phyloP scores from a whole-genome alignment of 2,329 filamentous ascomycete genomes.

The Fusarium humuli region DNA sequence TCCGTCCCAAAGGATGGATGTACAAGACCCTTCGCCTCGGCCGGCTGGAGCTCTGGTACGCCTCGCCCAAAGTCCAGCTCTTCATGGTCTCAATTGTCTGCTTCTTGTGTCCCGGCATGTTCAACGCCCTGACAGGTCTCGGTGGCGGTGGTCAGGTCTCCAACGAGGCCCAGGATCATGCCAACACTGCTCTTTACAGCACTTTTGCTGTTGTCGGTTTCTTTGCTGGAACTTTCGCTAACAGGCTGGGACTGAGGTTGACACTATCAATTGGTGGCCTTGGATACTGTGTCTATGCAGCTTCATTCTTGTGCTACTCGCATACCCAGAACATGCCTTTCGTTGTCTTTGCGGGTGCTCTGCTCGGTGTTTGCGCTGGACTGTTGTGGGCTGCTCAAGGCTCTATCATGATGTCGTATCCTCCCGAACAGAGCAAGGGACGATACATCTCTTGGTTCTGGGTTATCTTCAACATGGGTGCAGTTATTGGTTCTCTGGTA shows the following conservation, averaged over 20 bases:
- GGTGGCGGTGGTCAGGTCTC: slow-evolving; percentile 70
- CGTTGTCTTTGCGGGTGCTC: slow-evolving; percentile 79
- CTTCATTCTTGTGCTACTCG: slow-evolving; percentile 76
- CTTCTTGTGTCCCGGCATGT: slow-evolving; percentile 79
- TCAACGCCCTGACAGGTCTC: slow-evolving; percentile 74
- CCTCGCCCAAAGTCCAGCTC: slow-evolving; percentile 78
- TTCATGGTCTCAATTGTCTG: slow-evolving; percentile 69
- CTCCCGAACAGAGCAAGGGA: slow-evolving; percentile 82
- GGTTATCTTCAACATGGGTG: slow-evolving; percentile 94
- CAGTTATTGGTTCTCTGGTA: slow-evolving; percentile 81
- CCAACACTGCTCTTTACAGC: slow-evolving; percentile 77
- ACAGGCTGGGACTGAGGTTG: slow-evolving; percentile 76
- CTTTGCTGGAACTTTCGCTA: slow-evolving; percentile 81
- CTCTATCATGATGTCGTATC: slow-evolving; percentile 91
- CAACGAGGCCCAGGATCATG: slow-evolving; percentile 67
- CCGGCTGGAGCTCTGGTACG: slow-evolving; percentile 72
- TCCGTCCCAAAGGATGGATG: slow-evolving; percentile 70
- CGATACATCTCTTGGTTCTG: slow-evolving; percentile 92
- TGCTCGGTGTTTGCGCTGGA: slow-evolving; percentile 82
- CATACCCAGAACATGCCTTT: slow-evolving; percentile 76
- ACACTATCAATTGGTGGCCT: slow-evolving; percentile 79
- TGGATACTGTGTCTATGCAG: slow-evolving; percentile 81
- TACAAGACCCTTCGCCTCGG: slow-evolving; percentile 72
- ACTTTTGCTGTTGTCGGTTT: slow-evolving; percentile 77
- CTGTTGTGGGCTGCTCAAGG: slow-evolving; percentile 86